Conservation (phyloP, 305 asterid genomes). For the Rubia peregrina region DNA sequence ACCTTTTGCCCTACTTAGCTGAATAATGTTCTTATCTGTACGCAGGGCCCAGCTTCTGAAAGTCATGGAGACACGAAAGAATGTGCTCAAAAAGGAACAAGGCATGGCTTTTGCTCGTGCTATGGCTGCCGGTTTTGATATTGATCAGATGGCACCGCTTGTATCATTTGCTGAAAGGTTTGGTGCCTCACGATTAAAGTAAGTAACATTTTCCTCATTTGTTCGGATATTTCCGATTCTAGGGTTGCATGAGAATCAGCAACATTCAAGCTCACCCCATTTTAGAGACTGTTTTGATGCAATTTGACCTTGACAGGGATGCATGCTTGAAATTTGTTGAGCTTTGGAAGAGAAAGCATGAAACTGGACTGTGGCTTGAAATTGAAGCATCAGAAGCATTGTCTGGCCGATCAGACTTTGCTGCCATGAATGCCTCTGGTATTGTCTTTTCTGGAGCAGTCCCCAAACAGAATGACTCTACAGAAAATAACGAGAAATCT, state of each 20-base stretch:
- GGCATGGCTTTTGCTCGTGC: conserved; percentile 99
- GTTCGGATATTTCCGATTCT: background rate
- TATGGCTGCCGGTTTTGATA: conserved; percentile 87
- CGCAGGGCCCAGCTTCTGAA: conserved; percentile 79
- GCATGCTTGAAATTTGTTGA: conserved; percentile 72
- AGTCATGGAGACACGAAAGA: conserved; percentile 77
- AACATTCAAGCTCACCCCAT: conserved; percentile 13
- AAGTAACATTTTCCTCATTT: conserved; percentile 22
- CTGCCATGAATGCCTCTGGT: conserved; percentile 53
- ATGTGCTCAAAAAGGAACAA: conserved; percentile 69
- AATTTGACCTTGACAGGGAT: conserved; percentile 45
- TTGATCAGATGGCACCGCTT: conserved; percentile 58
- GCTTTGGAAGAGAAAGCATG: conserved; percentile 84
- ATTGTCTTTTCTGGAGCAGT: conserved; percentile 43
- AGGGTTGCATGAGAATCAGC: background rate
- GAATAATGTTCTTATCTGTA: background rate
- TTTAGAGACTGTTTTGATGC: conserved; percentile 6
- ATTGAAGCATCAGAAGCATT: conserved; percentile 65
- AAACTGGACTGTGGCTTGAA: conserved; percentile 84
- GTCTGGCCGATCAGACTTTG: conserved; percentile 41
- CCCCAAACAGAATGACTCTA: conserved; percentile 40
- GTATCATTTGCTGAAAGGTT: conserved; percentile 77
- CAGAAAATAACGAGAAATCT: conserved; percentile 42
- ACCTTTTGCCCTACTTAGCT: background rate
- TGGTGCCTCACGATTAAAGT: conserved; percentile 82